phyloP scores from a whole-genome alignment of 2,329 filamentous ascomycete species.

The Aspergillus sp. region DNA sequence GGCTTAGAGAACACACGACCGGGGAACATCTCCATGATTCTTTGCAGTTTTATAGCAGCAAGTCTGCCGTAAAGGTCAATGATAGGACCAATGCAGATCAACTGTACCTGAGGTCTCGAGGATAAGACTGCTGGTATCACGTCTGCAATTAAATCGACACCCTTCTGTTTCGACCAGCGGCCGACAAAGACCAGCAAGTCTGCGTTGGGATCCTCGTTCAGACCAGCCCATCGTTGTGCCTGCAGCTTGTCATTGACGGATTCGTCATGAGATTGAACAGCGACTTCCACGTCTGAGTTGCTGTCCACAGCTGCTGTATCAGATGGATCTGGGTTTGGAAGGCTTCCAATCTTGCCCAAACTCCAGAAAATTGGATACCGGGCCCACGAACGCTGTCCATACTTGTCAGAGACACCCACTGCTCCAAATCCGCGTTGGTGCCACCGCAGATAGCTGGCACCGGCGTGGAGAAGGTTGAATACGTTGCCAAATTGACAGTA shows the following conservation, averaged over 20 bases:
- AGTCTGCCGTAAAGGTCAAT: conserved; percentile 70
- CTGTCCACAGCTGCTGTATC: conserved; percentile 49
- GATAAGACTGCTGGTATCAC: conserved; percentile 59
- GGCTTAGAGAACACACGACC: conserved; percentile 66
- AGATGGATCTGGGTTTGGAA: conserved; percentile 66
- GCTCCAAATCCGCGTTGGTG: conserved; percentile 68
- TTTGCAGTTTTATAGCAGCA: conserved; percentile 63
- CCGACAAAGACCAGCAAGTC: conserved; percentile 69
- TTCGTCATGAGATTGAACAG: too few species aligned
- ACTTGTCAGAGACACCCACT: conserved; percentile 68
- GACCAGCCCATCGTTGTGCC: conserved; percentile 68
- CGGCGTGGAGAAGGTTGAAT: conserved; percentile 68
- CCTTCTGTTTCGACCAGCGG: conserved; percentile 69
- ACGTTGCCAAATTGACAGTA: conserved; percentile 69
- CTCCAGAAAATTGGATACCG: conserved; percentile 71
- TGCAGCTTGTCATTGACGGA: conserved; percentile 33
- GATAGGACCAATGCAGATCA: conserved; percentile 65
- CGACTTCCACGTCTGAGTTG: too few species aligned
- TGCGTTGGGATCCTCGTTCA: conserved; percentile 60
- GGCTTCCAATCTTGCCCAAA: conserved; percentile 59
- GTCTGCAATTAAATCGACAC: conserved; percentile 67
- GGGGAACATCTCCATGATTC: conserved; percentile 65
- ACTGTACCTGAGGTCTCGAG: conserved; percentile 61
- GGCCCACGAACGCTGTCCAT: conserved; percentile 66
- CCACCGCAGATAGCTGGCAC: conserved; percentile 63